These are phyloP conservation scores for Mortierella sp. DNA, from an alignment of 371 early-diverging fungal species.

Conservation along the genomic window DNA sequence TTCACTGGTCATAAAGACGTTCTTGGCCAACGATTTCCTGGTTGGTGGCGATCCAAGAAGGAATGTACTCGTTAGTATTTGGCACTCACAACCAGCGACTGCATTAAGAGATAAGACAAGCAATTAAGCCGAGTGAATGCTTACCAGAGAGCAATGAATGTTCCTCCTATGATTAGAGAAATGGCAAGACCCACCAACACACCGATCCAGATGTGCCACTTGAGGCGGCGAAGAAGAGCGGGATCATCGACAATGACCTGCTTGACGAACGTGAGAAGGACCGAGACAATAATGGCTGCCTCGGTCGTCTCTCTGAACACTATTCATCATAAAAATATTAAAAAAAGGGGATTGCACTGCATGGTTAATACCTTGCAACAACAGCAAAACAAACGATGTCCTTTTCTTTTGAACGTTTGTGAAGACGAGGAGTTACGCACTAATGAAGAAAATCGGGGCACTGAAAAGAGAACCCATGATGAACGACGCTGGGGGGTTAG, in stretches of 20 bases:
- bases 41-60: background rate
- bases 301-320: constrained; percentile 89
- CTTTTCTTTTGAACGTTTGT: background rate
- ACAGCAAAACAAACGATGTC: background rate
- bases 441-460: background rate
- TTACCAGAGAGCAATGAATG: constrained; percentile 83
- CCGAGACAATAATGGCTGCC: constrained; percentile 87
- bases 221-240: constrained; percentile 51
- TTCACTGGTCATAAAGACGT: constrained; percentile 62
- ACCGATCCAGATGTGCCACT: constrained; percentile 74
- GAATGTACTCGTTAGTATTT: no score
- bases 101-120: constrained; percentile 60
- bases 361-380: background rate
- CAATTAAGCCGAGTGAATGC: constrained; percentile 57
- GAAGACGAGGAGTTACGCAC: background rate
- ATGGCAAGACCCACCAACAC: constrained; percentile 69
- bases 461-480: background rate
- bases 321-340: background rate
- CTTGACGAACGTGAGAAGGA: constrained; percentile 80
- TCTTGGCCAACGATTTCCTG: constrained; percentile 56
- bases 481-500: background rate
- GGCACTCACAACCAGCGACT: no score
- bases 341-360: background rate
- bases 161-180: constrained; percentile 78
- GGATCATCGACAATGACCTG: constrained; percentile 61